Conservation (phyloP, 1,284 basidiomycete species). For the Coniferiporia sulphurascens region DNA sequence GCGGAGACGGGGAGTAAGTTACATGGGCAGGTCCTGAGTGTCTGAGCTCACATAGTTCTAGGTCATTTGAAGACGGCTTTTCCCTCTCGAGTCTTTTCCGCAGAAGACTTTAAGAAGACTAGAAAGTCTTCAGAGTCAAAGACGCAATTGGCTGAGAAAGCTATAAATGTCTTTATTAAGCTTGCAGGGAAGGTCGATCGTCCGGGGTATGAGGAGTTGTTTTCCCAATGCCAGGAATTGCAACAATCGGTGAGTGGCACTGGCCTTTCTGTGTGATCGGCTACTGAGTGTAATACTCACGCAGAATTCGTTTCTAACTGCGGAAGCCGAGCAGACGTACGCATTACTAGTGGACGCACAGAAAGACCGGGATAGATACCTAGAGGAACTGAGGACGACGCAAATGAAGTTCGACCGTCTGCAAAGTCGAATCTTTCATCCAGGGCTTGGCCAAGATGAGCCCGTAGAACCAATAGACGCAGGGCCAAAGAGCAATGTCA, state of each 20-base stretch:
- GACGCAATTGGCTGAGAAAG: slow-evolving; percentile 52
- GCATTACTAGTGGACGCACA: slow-evolving; percentile 52
- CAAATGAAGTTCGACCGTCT: slow-evolving; percentile 73
- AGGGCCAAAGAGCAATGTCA: slow-evolving; percentile 40
- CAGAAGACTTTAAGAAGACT: slow-evolving; percentile 7
- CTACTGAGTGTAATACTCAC: slow-evolving; percentile 35
- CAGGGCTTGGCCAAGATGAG: slow-evolving; percentile 34
- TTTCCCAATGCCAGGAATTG: slow-evolving; percentile 44
- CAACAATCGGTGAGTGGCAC: slow-evolving; percentile 54
- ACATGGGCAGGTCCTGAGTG: background rate
- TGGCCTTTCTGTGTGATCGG: slow-evolving; percentile 6
- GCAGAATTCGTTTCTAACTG: slow-evolving; percentile 43
- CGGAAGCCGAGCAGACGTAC: slow-evolving; percentile 57
- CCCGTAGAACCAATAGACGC: slow-evolving; percentile 29
- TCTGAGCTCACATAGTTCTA: slow-evolving; percentile 1
- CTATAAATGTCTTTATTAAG: slow-evolving; percentile 56
- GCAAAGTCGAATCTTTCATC: slow-evolving; percentile 55
- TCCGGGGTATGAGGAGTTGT: slow-evolving; percentile 34
- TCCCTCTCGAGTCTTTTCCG: slow-evolving; percentile 14
- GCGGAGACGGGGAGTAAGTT: slow-evolving; percentile 16
- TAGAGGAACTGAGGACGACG: slow-evolving; percentile 53
- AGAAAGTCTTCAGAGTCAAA: slow-evolving; percentile 42
- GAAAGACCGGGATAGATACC: slow-evolving; percentile 49
- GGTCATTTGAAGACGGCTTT: slow-evolving; percentile 19
- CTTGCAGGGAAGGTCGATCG: slow-evolving; percentile 28